A percentile compares a stretch with the other conserved stretches of the same genome.
phyloP scores from a whole-genome alignment of 1,284 basidiomycete genomes.

The Ceratobasidium sp. region DNA sequence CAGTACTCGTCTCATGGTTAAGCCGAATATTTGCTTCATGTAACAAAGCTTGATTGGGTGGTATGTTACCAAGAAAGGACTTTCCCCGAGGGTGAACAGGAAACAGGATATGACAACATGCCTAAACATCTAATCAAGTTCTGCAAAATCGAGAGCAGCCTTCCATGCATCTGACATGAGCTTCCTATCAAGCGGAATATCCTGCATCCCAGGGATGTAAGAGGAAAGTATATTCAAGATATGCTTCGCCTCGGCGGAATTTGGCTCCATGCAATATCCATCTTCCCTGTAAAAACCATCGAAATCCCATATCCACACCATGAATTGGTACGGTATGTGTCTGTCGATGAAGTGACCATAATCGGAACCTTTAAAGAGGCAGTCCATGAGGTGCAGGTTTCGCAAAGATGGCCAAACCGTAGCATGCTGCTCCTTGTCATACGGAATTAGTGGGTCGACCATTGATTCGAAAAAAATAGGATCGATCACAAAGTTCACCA shows the following conservation, averaged over 20 bases:
- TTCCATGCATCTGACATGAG: no score
- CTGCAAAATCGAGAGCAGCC: no score
- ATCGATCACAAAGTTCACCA: not conserved
- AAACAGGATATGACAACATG: no score
- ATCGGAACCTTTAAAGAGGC: not conserved
- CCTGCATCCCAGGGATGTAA: not conserved
- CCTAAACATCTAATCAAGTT: no score
- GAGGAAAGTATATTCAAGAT: not conserved
- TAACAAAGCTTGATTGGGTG: no score
- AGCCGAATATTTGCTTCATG: no score
- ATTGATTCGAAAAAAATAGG: not conserved
- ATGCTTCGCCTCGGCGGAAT: not conserved
- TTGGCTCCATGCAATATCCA: not conserved
- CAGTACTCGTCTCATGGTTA: no score
- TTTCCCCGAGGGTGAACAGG: no score
- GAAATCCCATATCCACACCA: not conserved
- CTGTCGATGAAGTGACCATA: not conserved
- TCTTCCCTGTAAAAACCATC: not conserved
- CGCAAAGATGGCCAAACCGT: not conserved
- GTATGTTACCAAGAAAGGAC: no score
- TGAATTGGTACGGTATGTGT: not conserved
- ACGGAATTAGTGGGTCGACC: not conserved
- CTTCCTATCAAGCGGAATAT: not conserved
- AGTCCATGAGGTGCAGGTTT: not conserved
- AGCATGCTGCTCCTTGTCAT: not conserved